phyloP scores from a whole-genome alignment of 2,329 filamentous ascomycete species.

The Paraphoma sp. region DNA sequence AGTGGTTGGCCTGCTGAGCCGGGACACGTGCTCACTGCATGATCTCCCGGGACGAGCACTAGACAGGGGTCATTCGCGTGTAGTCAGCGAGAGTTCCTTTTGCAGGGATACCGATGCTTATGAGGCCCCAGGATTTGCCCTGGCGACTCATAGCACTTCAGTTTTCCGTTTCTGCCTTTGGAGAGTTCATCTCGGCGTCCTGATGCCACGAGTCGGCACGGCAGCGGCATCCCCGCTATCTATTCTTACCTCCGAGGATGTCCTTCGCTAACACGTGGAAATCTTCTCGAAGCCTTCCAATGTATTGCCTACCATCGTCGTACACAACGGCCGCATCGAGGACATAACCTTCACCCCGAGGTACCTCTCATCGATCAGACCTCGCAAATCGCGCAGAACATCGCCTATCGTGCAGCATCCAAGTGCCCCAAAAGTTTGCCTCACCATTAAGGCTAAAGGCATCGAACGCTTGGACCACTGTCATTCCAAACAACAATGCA shows the following conservation, averaged over 20 bases:
- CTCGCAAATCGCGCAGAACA: too few species aligned
- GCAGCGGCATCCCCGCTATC: constrained; percentile 27
- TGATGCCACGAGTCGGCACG: constrained; percentile 28
- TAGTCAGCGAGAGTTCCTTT: constrained; percentile 32
- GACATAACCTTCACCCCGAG: too few species aligned
- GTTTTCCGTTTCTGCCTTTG: constrained; percentile 29
- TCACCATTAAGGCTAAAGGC: neutral
- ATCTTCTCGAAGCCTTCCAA: constrained; percentile 1
- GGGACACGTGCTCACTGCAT: constrained; percentile 29
- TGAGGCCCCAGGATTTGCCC: constrained; percentile 28
- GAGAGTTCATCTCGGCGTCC: constrained; percentile 37
- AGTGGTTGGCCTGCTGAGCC: constrained; percentile 31
- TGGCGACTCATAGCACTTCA: constrained; percentile 19
- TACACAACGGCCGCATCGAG: too few species aligned
- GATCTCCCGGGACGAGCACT: constrained; percentile 42
- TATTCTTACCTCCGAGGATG: constrained; percentile 13
- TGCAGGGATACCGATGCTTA: constrained; percentile 39
- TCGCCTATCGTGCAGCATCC: neutral
- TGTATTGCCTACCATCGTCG: too few species aligned
- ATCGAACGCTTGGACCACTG: neutral
- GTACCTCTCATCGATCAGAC: too few species aligned
- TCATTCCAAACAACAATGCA: neutral
- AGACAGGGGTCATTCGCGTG: constrained; percentile 21
- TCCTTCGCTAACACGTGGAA: constrained; percentile 6
- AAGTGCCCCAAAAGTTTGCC: neutral